Conservation (phyloP, 257 asterid species). For the Striga asiatica region DNA sequence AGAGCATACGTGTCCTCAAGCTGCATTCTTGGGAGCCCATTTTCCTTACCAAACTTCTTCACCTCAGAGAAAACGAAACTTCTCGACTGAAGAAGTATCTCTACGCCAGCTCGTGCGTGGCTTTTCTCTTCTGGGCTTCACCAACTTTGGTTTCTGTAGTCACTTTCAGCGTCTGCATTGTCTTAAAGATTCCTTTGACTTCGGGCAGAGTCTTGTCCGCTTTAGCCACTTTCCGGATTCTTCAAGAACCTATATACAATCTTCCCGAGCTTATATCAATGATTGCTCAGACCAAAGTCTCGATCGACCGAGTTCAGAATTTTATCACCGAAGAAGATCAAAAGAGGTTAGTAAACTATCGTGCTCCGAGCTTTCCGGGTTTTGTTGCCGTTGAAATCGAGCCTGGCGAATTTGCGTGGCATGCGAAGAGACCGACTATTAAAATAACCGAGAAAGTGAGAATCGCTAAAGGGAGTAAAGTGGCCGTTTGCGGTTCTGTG, state of each 20-base stretch:
- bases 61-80: constrained; percentile 55
- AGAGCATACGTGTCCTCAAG: constrained; percentile 68
- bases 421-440: constrained; percentile 34
- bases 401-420: constrained; percentile 65
- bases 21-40: constrained; percentile 72
- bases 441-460: constrained; percentile 32
- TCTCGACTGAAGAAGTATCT: constrained; percentile 47
- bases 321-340: constrained; percentile 49
- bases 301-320: constrained; percentile 45
- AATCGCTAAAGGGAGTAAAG: constrained; percentile 53
- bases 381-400: constrained; percentile 60
- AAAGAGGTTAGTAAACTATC: constrained; percentile 22
- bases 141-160: constrained; percentile 73
- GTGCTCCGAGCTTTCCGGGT: constrained; percentile 19
- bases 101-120: constrained; percentile 56
- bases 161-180: constrained; percentile 60
- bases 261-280: constrained; percentile 73
- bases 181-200: constrained; percentile 50
- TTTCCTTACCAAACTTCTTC: constrained; percentile 39
- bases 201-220: constrained; percentile 79
- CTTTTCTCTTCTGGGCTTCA: constrained; percentile 83
- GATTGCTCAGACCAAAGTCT: constrained; percentile 77
- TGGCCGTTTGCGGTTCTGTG: constrained; percentile 74
- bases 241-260: constrained; percentile 85
- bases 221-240: constrained; percentile 71